Base-by-base conservation (phyloP, 2,329 filamentous ascomycete genomes). In the Thermomyces lanuginosus region DNA sequence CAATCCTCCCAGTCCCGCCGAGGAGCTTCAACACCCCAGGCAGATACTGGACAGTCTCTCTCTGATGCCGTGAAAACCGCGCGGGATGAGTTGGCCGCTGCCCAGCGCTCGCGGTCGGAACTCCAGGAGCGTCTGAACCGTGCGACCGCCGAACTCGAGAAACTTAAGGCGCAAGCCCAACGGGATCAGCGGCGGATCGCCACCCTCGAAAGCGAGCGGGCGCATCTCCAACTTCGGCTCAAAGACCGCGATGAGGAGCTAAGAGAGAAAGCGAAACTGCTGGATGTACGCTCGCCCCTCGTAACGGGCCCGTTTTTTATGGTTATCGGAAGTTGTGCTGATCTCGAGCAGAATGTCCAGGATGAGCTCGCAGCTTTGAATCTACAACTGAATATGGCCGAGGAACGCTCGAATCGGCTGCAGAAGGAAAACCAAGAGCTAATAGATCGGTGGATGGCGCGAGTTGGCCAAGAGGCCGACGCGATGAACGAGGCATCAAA, bases 291-390 rank as follows among this genome's bases (percentile, higher is more conserved):
- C 43, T n/a, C 9, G 15, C 8, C 2, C 5, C 8, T 24, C 9
- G 7, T 21, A 20, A 21, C 11, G 7, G 8, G n/a, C n/a, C 5
- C 19, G 10, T 6, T 10, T 7, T 10, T 12, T 26, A 23, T 17
- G 10, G 26, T 15, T 21, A 32, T 26, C 22, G 34, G 15, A 8
- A 3, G 8, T 14, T 6, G 16, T 27, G 16, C 21, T 33, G 20
- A 33, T 18, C 8, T 22, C 9, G 21, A 18, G 8, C 14, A 76
- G 67, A 69, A 86, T 43, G 75, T 92, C 28, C 86, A 95, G 56
- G 84, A 93, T 53, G 89, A 98, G 52, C 75, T 92, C 53, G 74
- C 92, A 26, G 76, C 81, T 1, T 57, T 93, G 24, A 84, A 84
- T 39, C 62, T 95, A 38, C 79, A 95, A 52, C 63, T 93, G 22